Evolutionary conservation across 257 asterid species (phyloP).

Genomic region (Solanum arcanum): DNA sequence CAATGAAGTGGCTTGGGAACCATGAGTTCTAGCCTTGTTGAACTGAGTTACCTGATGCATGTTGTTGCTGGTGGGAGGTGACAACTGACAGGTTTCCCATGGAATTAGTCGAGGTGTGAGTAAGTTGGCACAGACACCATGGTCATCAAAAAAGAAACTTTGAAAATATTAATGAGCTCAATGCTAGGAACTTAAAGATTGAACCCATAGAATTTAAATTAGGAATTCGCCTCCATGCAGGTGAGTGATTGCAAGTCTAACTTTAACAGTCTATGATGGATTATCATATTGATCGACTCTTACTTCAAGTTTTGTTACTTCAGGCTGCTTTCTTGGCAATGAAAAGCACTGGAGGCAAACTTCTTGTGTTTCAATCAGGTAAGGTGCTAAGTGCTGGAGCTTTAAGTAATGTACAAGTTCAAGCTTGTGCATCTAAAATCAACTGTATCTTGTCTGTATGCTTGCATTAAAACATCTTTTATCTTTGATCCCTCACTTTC

Average conservation of each 20-base stretch:
- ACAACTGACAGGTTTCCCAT: background rate
- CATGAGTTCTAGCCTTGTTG: background rate
- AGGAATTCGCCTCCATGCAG: background rate
- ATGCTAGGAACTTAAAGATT: background rate
- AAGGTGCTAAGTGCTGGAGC: constrained; percentile 7
- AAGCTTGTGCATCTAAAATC: background rate
- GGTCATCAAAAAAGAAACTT: background rate
- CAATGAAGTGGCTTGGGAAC: background rate
- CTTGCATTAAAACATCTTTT: background rate
- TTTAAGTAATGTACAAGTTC: background rate
- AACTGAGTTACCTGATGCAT: background rate
- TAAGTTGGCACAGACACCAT: background rate
- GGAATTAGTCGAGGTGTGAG: background rate
- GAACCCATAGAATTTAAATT: background rate
- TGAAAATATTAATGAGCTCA: background rate
- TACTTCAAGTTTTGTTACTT: constrained; percentile 3
- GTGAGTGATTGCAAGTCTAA: background rate
- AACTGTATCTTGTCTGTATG: background rate
- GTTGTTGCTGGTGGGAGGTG: background rate
- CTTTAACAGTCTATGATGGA: background rate
- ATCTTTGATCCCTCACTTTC: background rate
- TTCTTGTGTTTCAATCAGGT: constrained; percentile 95
- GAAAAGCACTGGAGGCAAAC: constrained; percentile 94
- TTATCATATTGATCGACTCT: background rate
- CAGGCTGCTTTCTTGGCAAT: constrained; percentile 97